Evolutionary conservation across 2,329 filamentous ascomycete species (phyloP), one percentile per base, ranked within the genome.

Genomic region (Colletotrichum cuscutae): DNA sequence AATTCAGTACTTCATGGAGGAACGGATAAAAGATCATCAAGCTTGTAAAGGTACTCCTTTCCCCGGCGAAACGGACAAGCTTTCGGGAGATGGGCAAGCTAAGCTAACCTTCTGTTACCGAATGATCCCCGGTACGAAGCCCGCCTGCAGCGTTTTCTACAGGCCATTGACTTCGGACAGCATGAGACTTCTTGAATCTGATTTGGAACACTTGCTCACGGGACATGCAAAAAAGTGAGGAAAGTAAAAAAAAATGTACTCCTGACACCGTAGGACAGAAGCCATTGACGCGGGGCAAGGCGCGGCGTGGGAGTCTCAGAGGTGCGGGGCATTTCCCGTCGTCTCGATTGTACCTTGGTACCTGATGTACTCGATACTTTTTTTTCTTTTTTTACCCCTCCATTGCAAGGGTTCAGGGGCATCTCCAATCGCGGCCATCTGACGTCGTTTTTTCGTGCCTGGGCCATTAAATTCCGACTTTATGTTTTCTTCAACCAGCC

Each of bases 391-490:
- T 46, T n/a, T 46, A 26, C 52, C 46, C 19, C 32, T 22, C 54
- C 28, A 46, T 37, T 30, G 32, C 19, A 60, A 61, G 56, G 66
- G 70, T 56, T 57, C 24, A 46, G 15, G 19, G 54, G 15, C 19
- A 30, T 65, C 66, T 65, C 70, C 66, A 70, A 70, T 35, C 19
- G 42, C 7, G 42, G 12, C 53, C 35, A 15, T 65, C 54, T 65
- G 52, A 71, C 68, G 68, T 68, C 49, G 64, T 57, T 63, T 59
- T 46, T 46, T 46, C 13, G 42, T n/a, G 42, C 6, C 42, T 46
- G 37, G 37, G 37, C 12, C 37, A 42, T 46, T 46, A 7, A 19
- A n/a, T 46, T 8, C 6, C 7, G 8, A 19, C 6, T 12, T 24
- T 37, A 24, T 28, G 13, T 56, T 19, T n/a, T 56, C 7, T 13